Percentiles rank a stretch among this genome's conserved stretches.
Evolutionary conservation across 2,329 filamentous ascomycete genomes (phyloP).

Genomic region (Ceratocystis huliohia): DNA sequence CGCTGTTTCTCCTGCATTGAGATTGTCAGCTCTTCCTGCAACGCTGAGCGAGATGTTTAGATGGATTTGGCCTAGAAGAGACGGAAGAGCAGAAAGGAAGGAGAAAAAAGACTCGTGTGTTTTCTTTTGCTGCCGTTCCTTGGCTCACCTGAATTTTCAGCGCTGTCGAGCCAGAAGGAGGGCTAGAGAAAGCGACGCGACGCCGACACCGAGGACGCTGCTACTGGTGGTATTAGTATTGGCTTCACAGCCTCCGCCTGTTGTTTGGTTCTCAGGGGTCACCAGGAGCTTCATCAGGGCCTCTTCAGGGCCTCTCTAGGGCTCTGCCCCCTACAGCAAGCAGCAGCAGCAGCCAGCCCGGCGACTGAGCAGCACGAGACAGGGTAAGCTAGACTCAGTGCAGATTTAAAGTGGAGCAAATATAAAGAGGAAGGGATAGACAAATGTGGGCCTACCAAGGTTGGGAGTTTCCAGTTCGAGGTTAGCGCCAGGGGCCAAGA

Average conservation of each 20-base stretch:
- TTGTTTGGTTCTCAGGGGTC: background rate
- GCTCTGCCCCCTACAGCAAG: background rate
- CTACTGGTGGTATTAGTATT: background rate
- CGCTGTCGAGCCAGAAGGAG: no score
- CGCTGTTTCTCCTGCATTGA: no score
- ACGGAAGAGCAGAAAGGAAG: background rate
- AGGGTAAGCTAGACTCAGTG: no score
- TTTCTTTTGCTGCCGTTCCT: background rate
- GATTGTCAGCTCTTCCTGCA: no score
- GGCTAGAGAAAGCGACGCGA: no score
- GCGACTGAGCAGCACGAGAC: background rate
- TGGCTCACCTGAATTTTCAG: background rate
- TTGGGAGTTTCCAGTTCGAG: background rate
- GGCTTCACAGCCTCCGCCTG: background rate
- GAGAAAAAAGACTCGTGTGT: background rate
- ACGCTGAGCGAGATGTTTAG: no score
- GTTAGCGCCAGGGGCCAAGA: slow-evolving; percentile 18
- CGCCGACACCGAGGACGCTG: background rate
- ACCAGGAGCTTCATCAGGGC: background rate
- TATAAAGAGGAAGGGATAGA: background rate
- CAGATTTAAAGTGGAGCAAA: no score
- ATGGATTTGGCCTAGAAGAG: no score
- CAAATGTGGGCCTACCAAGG: background rate
- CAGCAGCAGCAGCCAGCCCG: background rate
- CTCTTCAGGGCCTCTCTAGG: background rate